Percentiles rank a stretch among this genome's conserved stretches.
Evolutionary conservation across 202 grass and related monocot species (phyloP).

Genomic region (Bolboschoenoplectus hybrid): DNA sequence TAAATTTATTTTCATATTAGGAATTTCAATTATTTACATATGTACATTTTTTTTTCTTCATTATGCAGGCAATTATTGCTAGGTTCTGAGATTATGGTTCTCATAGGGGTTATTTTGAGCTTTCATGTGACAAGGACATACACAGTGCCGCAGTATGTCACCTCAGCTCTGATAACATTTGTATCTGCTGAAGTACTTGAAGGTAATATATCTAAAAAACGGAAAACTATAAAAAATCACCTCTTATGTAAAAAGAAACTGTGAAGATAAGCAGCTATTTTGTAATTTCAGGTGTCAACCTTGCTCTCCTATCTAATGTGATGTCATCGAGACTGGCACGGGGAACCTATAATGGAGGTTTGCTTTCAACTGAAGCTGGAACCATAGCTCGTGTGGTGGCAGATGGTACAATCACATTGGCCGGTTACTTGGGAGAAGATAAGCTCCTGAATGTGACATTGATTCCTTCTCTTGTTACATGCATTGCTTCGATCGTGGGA

Average conservation of each 20-base stretch:
- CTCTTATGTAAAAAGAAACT: neutral
- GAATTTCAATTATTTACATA: conserved; percentile 30
- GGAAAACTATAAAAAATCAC: neutral
- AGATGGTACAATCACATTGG: conserved; percentile 76
- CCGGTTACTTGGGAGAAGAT: conserved; percentile 71
- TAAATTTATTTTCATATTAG: neutral
- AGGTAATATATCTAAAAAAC: conserved; percentile 52
- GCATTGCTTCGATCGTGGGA: conserved; percentile 54
- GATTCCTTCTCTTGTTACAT: conserved; percentile 81
- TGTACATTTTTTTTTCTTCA: conserved; percentile 12
- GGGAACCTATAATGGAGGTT: conserved; percentile 79
- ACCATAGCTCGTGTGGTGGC: conserved; percentile 85
- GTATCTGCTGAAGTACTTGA: conserved; percentile 94
- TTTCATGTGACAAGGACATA: conserved; percentile 79
- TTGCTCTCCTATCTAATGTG: conserved; percentile 80
- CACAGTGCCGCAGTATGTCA: conserved; percentile 62
- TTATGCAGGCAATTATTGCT: conserved; percentile 79
- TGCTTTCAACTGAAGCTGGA: conserved; percentile 88
- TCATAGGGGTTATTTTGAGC: conserved; percentile 78
- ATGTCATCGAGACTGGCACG: conserved; percentile 92
- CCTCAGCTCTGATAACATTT: conserved; percentile 75
- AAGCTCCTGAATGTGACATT: conserved; percentile 85
- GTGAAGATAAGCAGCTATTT: conserved; percentile 17
- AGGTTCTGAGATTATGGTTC: conserved; percentile 68
- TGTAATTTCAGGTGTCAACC: conserved; percentile 66